Conservation (phyloP, 257 asterid species). For the Cinchona pubescens region DNA sequence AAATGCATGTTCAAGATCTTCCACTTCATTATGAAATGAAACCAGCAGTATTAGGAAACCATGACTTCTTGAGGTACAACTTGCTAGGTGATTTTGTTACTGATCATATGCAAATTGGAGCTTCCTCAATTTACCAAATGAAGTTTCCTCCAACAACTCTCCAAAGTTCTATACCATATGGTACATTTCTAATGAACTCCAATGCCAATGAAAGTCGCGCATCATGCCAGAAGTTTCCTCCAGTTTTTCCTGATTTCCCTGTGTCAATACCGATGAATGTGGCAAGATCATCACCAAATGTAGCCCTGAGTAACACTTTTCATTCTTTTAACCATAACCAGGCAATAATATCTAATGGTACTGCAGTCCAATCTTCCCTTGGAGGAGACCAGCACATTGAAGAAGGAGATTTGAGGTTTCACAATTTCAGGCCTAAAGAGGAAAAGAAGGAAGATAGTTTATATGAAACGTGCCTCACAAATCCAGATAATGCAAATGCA, state of each 20-base stretch:
- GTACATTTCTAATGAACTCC: slow-evolving; percentile 27
- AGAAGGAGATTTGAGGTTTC: slow-evolving; percentile 27
- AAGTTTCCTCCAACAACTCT: slow-evolving; percentile 42
- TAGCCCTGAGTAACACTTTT: slow-evolving; percentile 27
- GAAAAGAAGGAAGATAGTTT: slow-evolving; percentile 42
- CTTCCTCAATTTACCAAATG: slow-evolving; percentile 36
- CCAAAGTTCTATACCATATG: slow-evolving; percentile 20
- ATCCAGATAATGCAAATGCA: slow-evolving; percentile 30
- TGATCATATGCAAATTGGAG: slow-evolving; percentile 39
- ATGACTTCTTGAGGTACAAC: slow-evolving; percentile 32
- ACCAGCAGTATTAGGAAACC: slow-evolving; percentile 28
- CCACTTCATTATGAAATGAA: slow-evolving; percentile 43
- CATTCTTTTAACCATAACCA: slow-evolving; percentile 25
- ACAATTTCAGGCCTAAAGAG: slow-evolving; percentile 53
- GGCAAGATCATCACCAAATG: slow-evolving; percentile 19
- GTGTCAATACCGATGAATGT: slow-evolving; percentile 30
- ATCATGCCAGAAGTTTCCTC: slow-evolving; percentile 25
- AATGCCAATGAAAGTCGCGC: slow-evolving; percentile 18
- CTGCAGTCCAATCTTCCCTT: slow-evolving; percentile 12
- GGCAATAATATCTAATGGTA: slow-evolving; percentile 13
- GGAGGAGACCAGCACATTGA: slow-evolving; percentile 27
- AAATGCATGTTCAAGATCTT: slow-evolving; percentile 41
- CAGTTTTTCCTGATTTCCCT: slow-evolving; percentile 28
- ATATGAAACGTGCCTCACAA: slow-evolving; percentile 29
- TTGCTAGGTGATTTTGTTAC: slow-evolving; percentile 32